Evolutionary conservation across 495 filamentous ascomycete genomes (phyloP).

Genomic region (Podospora fimiseda): DNA sequence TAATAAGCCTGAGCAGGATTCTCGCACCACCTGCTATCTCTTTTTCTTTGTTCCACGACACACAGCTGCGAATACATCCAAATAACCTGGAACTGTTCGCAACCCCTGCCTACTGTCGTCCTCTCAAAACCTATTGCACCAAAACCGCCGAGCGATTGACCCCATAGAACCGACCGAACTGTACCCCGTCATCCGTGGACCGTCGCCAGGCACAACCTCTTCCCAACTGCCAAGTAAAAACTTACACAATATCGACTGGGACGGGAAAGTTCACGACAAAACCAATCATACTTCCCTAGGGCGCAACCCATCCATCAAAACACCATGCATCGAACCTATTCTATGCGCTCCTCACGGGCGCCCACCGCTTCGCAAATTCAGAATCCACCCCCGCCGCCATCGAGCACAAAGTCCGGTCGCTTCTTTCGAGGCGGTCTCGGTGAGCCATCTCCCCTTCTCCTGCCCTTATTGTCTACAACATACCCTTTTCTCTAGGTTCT

Average conservation of each 20-base stretch:
- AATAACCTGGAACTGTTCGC: neutral
- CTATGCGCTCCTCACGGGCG: constrained; percentile 92
- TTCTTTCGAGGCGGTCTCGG: constrained; percentile 80
- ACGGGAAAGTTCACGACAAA: neutral
- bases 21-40: neutral
- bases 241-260: no score
- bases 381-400: constrained; percentile 88
- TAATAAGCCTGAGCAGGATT: neutral
- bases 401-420: constrained; percentile 80
- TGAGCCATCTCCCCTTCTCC: constrained; percentile 31
- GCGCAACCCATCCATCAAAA: neutral
- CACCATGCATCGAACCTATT: constrained; percentile 95
- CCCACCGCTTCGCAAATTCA: constrained; percentile 67
- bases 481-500: neutral
- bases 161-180: neutral
- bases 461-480: neutral
- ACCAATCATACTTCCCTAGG: neutral
- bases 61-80: neutral
- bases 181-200: neutral
- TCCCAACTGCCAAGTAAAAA: no score
- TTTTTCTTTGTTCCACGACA: neutral
- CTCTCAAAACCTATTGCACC: neutral
- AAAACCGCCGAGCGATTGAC: neutral
- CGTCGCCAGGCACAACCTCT: neutral
- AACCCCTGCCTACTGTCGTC: neutral